These are phyloP conservation scores for Pseudocercospora musae DNA, from an alignment of 2,329 filamentous ascomycete species.

Conservation along the genomic window DNA sequence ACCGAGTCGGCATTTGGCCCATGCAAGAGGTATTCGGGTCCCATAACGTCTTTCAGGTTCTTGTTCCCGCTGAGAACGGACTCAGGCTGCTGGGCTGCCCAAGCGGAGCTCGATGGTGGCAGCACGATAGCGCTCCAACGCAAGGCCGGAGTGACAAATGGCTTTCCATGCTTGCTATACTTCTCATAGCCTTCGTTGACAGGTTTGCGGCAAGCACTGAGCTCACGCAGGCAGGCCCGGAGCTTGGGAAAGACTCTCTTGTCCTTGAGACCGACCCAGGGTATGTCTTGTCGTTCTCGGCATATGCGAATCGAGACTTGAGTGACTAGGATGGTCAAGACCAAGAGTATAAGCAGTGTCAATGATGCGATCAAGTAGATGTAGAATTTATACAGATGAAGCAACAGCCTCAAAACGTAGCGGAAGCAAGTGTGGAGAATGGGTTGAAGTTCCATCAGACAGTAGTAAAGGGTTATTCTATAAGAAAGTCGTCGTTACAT, in stretches of 20 bases:
- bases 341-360: background rate
- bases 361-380: background rate
- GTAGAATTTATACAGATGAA: background rate
- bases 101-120: conserved; percentile 11
- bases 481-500: background rate
- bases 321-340: background rate
- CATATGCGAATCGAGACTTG: conserved; percentile 1
- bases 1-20: conserved; percentile 8
- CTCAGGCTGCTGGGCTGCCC: conserved; percentile 14
- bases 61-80: conserved; percentile 9
- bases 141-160: conserved; percentile 11
- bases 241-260: conserved; percentile 7
- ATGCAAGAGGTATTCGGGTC: conserved; percentile 10
- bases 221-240: conserved; percentile 5
- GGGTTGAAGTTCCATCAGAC: background rate
- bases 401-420: background rate
- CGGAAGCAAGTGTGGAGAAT: background rate
- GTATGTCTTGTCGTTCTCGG: background rate
- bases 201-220: background rate
- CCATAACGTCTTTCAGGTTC: conserved; percentile 8
- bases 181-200: conserved; percentile 7
- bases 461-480: background rate
- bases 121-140: conserved; percentile 16
- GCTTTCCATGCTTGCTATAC: conserved; percentile 4
- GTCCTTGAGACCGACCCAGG: conserved; percentile 10